A percentile compares a stretch with the other conserved stretches of the same genome.
Conservation (phyloP, 148 eudicot species). For the Fagopyrum tataricum region DNA sequence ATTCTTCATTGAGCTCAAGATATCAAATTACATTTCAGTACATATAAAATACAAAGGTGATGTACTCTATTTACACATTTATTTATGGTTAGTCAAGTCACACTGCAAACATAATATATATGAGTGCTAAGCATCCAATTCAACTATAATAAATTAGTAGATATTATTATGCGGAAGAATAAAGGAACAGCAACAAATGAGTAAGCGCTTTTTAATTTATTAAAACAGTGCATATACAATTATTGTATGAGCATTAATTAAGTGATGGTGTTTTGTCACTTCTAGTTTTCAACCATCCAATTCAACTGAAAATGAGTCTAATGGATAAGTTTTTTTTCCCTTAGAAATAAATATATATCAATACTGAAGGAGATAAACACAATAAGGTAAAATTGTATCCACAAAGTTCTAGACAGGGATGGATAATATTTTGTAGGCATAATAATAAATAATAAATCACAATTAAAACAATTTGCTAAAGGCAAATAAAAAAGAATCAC, state of each 20-base stretch:
- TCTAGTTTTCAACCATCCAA: neutral
- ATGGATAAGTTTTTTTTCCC: neutral
- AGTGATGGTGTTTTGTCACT: neutral
- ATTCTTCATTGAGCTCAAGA: neutral
- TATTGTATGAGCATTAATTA: neutral
- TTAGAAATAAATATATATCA: conserved; percentile 5
- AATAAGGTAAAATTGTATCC: neutral
- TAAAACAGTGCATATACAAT: neutral
- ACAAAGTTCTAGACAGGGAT: neutral
- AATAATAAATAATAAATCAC: neutral
- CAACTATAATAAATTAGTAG: neutral
- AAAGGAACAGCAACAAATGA: neutral
- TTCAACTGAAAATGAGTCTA: neutral
- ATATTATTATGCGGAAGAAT: neutral
- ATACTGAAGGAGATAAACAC: neutral
- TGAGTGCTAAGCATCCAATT: conserved; percentile 5
- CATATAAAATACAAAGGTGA: neutral
- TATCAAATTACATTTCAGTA: neutral
- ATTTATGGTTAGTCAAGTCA: neutral
- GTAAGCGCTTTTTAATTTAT: neutral
- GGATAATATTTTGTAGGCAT: neutral
- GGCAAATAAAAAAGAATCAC: neutral
- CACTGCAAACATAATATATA: neutral
- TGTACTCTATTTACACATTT: neutral
- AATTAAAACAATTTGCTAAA: neutral